These are phyloP conservation scores for Coniochaeta prunicola DNA, from an alignment of 2,329 filamentous ascomycete species.

Conservation along the genomic window DNA sequence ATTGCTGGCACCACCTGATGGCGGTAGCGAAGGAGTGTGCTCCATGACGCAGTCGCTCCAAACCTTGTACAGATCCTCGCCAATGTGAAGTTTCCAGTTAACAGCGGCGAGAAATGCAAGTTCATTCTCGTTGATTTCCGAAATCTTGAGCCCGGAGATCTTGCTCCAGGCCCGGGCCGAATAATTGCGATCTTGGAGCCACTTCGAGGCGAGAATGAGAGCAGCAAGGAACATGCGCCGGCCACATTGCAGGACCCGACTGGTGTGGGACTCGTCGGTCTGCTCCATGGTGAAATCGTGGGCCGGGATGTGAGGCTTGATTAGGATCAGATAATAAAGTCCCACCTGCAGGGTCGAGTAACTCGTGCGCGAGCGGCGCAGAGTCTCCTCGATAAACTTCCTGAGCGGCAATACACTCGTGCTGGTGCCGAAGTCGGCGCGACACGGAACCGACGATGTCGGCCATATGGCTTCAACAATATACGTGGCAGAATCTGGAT, in stretches of 20 bases:
- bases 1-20: conserved; percentile 36
- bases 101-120: conserved; percentile 84
- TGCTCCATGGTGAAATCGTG: conserved; percentile 85
- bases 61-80: conserved; percentile 78
- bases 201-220: conserved; percentile 93
- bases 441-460: conserved; percentile 71
- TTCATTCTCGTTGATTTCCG: conserved; percentile 96
- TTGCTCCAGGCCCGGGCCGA: conserved; percentile 98
- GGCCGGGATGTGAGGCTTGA: conserved; percentile 81
- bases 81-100: conserved; percentile 91
- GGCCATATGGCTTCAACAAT: conserved; percentile 98
- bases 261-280: conserved; percentile 60
- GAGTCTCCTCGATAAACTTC: conserved; percentile 95
- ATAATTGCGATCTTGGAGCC: conserved; percentile 95
- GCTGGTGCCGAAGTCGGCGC: conserved; percentile 64
- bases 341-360: conserved; percentile 97
- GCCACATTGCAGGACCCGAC: conserved; percentile 84
- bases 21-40: conserved; percentile 61
- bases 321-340: conserved; percentile 89
- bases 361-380: conserved; percentile 89
- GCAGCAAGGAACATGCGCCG: conserved; percentile 96
- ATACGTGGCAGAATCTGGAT: conserved; percentile 86
- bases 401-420: conserved; percentile 74
- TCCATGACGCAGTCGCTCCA: conserved; percentile 92
- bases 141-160: conserved; percentile 89